Percentiles rank a stretch among this genome's conserved stretches.
phyloP scores from a whole-genome alignment of 2,329 filamentous ascomycete genomes.

The Coniochaeta pulveracea region DNA sequence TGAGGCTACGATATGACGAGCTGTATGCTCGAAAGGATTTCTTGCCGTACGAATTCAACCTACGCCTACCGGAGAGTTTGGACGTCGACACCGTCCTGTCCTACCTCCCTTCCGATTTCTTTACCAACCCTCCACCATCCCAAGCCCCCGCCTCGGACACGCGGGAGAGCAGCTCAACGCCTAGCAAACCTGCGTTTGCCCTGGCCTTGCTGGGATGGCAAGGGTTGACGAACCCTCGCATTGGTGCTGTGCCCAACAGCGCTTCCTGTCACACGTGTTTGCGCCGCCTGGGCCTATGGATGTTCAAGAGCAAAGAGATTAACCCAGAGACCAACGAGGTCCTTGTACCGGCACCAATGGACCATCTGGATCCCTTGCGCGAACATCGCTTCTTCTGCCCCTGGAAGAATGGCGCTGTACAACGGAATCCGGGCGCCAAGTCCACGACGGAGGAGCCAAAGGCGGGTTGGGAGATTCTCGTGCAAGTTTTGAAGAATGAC shows the following conservation, averaged over 20 bases:
- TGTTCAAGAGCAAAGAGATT: conserved; percentile 71
- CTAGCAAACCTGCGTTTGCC: conserved; percentile 41
- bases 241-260: conserved; percentile 56
- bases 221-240: conserved; percentile 41
- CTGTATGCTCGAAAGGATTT: conserved; percentile 41
- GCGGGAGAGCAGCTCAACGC: conserved; percentile 4
- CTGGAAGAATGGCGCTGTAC: conserved; percentile 57
- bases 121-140: conserved; percentile 25
- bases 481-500: conserved; percentile 46
- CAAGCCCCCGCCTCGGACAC: conserved; percentile 7
- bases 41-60: conserved; percentile 50
- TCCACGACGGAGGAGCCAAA: conserved; percentile 18
- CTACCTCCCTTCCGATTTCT: conserved; percentile 44
- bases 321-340: conserved; percentile 37
- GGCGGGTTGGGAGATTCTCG: conserved; percentile 44
- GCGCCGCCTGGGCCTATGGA: conserved; percentile 82
- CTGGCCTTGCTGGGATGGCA: conserved; percentile 71
- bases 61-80: conserved; percentile 42
- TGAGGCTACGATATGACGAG: conserved; percentile 56
- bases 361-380: conserved; percentile 53
- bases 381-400: conserved; percentile 80
- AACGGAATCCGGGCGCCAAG: conserved; percentile 34
- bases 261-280: conserved; percentile 79
- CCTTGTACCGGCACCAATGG: conserved; percentile 49
- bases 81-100: conserved; percentile 35